These are phyloP conservation scores for Boletus reticuloceps DNA, from an alignment of 768 basidiomycete species.

Conservation along the genomic window DNA sequence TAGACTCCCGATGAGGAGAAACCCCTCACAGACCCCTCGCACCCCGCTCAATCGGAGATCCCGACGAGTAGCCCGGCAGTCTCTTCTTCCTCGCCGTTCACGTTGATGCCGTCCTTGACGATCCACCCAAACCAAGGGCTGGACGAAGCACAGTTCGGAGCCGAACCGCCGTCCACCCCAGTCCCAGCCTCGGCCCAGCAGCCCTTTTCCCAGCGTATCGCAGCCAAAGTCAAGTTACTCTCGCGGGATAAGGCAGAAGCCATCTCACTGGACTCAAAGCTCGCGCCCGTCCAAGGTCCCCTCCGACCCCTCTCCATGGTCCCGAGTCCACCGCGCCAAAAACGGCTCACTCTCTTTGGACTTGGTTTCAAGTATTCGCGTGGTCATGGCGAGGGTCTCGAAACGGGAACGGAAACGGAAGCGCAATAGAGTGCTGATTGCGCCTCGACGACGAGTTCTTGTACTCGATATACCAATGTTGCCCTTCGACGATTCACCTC, in stretches of 20 bases:
- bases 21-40: conserved; percentile 7
- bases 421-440: not conserved
- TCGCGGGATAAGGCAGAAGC: conserved; percentile 26
- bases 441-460: not conserved
- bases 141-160: not conserved
- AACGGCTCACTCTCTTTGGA: conserved; percentile 21
- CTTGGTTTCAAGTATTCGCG: conserved; percentile 13
- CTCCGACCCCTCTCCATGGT: conserved; percentile 30
- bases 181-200: not conserved
- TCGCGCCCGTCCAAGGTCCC: conserved; percentile 31
- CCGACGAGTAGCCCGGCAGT: conserved; percentile 6
- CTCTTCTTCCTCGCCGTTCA: conserved; percentile 13
- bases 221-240: conserved; percentile 17
- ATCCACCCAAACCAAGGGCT: conserved; percentile 1
- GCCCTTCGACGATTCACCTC: not conserved
- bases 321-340: conserved; percentile 13
- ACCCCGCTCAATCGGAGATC: conserved; percentile 1
- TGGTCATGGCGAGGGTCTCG: not conserved
- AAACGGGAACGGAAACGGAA: not conserved
- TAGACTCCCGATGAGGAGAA: conserved; percentile 21
- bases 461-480: not conserved
- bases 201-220: conserved; percentile 10
- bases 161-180: not conserved
- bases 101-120: conserved; percentile 14
- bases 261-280: conserved; percentile 31